phyloP scores from a whole-genome alignment of 257 asterid genomes.

The Voacanga thouarsii region DNA sequence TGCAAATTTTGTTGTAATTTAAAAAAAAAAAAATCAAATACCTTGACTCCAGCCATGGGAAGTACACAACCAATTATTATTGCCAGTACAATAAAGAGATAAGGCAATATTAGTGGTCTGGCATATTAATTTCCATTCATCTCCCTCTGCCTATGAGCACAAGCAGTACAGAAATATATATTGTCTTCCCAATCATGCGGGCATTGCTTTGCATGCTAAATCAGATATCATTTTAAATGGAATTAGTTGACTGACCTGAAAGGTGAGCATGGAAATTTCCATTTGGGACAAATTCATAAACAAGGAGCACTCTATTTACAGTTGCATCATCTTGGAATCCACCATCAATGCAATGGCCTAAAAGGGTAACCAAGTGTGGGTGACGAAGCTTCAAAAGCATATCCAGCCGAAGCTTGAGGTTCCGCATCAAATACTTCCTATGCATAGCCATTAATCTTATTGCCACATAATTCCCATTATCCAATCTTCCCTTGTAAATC shows the following conservation, averaged over 20 bases:
- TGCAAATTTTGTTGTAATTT: background rate
- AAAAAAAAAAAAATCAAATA: background rate
- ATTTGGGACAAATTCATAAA: constrained; percentile 71
- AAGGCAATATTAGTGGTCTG: background rate
- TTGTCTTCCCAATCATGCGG: background rate
- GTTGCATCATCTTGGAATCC: constrained; percentile 63
- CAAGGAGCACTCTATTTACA: constrained; percentile 64
- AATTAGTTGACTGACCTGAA: constrained; percentile 50
- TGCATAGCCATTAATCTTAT: constrained; percentile 54
- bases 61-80: background rate
- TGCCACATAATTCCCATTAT: constrained; percentile 59
- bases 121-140: background rate
- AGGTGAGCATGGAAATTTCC: constrained; percentile 77
- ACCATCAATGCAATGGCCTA: constrained; percentile 83
- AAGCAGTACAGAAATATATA: background rate
- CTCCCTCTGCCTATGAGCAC: background rate
- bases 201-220: background rate
- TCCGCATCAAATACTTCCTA: constrained; percentile 54
- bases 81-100: no score
- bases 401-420: constrained; percentile 73
- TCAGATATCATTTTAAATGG: background rate
- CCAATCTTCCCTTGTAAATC: constrained; percentile 87
- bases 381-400: constrained; percentile 85
- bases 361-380: constrained; percentile 70
- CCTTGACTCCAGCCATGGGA: background rate